A percentile compares a stretch with the other conserved stretches of the same genome.
phyloP scores from a whole-genome alignment of 768 basidiomycete species.

The Lactarius hengduanensis region DNA sequence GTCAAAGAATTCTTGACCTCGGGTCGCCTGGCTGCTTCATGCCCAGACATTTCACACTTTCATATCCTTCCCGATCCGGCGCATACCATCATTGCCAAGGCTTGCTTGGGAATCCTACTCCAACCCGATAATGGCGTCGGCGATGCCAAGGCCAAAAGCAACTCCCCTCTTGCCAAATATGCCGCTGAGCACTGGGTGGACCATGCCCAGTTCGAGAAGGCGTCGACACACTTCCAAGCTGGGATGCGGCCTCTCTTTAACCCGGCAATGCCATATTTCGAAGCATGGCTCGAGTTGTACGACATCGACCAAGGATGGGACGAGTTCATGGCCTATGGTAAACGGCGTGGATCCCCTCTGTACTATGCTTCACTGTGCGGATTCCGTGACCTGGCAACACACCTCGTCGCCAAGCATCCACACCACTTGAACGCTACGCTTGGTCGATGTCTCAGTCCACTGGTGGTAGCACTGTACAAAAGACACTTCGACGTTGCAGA shows the following conservation, averaged over 20 bases:
- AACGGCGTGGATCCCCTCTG: neutral
- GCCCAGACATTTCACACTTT: neutral
- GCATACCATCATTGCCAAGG: neutral
- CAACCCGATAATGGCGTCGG: neutral
- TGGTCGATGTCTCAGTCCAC: neutral
- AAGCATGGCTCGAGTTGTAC: neutral
- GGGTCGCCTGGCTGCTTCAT: neutral
- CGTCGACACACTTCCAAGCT: neutral
- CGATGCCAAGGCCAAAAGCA: neutral
- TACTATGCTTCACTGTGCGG: conserved; percentile 1
- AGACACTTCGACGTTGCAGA: neutral
- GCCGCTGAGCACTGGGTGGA: neutral
- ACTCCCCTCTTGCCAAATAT: neutral
- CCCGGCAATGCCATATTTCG: neutral
- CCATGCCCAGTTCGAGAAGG: neutral
- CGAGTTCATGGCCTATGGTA: neutral
- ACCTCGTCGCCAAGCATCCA: neutral
- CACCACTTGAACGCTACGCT: neutral
- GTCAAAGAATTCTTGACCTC: neutral
- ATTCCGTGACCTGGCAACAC: neutral
- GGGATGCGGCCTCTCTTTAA: neutral
- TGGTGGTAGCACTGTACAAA: neutral
- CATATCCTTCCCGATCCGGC: neutral
- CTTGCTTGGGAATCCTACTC: neutral
- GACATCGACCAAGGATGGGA: neutral